Base-by-base conservation (phyloP, 179 eudicot species). In the Kewa caespitosa region DNA sequence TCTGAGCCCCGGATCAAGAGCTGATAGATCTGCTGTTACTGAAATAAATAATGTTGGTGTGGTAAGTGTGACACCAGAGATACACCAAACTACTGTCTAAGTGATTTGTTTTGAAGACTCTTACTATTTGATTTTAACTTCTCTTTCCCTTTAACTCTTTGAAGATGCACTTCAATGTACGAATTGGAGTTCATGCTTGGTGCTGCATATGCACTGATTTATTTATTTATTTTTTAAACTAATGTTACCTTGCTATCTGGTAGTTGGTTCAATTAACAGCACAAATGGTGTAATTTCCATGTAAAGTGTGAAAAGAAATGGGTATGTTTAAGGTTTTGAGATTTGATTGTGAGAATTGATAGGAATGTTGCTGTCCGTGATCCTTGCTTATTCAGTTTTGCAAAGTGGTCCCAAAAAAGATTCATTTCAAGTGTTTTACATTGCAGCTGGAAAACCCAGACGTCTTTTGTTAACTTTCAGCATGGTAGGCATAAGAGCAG, bases 1-100 rank as follows among this genome's bases (percentile, higher is more conserved):
- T 12, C 76, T 78, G 37, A 80, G 65, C 74, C 62, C 83, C 20
- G 73, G 83, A 52, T 77, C 90, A 87, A 86, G 80, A 86, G 74
- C 64, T 60, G 81, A 81, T 70, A 79, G 84, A 80, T 71, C 67
- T 64, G 67, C 81, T 74, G 67, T 84, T 62, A 48, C 79, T 38
- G 94, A 90, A 62, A 80, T 74, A 61, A 87, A 87, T 57, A 80
- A 62, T 87, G 87, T 90, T 69, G 94, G 94, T 64, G 83, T 81
- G 88, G 94, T 90, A 41, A 83, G 87, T 27, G 31, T 28, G n/a
- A n/a, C 38, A 62, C 38, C 18, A 32, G 1, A 55, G 62, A 55
- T 55, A 4, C 31, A 55, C 13, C 25, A 52, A 52, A 52, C n/a
- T 20, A 8, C 8, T 52, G 25, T 15, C n/a, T 23, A 23, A 8